Percentiles rank a stretch among this genome's conserved stretches.
Evolutionary conservation across 1,284 basidiomycete species (phyloP).

Genomic region (Ceratobasidium sp.): DNA sequence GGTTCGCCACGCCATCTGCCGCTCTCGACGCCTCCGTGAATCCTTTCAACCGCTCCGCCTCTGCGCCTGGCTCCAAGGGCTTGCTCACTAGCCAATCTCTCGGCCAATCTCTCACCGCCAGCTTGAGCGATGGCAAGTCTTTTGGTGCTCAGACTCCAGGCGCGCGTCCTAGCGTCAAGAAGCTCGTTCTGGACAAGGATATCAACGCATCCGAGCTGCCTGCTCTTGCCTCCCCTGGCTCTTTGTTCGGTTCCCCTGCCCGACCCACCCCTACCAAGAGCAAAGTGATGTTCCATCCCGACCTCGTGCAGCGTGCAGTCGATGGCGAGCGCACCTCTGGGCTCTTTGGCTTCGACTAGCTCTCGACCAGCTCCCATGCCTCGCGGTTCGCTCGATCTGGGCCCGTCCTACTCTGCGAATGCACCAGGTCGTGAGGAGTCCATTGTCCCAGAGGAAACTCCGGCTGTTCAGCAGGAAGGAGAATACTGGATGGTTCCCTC

Average conservation of each 20-base stretch:
- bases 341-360: conserved; percentile 26
- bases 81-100: conserved; percentile 15
- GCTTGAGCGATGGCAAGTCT: conserved; percentile 59
- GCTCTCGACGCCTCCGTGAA: conserved; percentile 43
- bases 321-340: conserved; percentile 31
- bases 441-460: conserved; percentile 45
- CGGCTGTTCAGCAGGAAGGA: conserved; percentile 67
- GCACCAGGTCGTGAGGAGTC: conserved; percentile 33
- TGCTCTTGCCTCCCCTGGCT: conserved; percentile 20
- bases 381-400: conserved; percentile 11
- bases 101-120: conserved; percentile 25
- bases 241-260: conserved; percentile 24
- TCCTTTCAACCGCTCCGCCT: conserved; percentile 29
- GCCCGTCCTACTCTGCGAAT: conserved; percentile 37
- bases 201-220: conserved; percentile 47
- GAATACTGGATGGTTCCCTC: conserved; percentile 90
- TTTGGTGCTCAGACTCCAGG: conserved; percentile 55
- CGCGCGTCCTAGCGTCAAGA: conserved; percentile 87
- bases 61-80: conserved; percentile 3
- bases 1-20: conserved; percentile 52
- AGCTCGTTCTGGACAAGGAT: conserved; percentile 69
- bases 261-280: conserved; percentile 12
- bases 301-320: conserved; percentile 32
- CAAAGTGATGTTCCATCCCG: conserved; percentile 35
- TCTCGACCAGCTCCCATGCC: conserved; percentile 5